Percentiles rank a stretch among this genome's conserved stretches.
phyloP scores from a whole-genome alignment of 2,329 filamentous ascomycete species.

The Penicillium sp. region DNA sequence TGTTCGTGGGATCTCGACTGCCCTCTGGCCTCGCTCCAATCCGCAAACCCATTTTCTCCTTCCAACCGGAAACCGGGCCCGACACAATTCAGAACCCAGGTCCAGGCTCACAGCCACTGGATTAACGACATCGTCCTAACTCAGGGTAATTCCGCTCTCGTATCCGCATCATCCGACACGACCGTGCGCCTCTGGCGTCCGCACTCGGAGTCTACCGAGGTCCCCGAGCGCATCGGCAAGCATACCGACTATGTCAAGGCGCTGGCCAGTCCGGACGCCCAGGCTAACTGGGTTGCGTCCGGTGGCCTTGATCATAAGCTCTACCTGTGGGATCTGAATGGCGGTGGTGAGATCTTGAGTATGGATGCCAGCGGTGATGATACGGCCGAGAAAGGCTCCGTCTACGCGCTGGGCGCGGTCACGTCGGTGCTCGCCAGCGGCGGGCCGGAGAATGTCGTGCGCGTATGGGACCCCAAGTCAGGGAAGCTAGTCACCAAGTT shows the following conservation, averaged over 20 bases:
- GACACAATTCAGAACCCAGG: slow-evolving; percentile 60
- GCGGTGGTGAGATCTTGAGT: slow-evolving; percentile 78
- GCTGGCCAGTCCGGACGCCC: slow-evolving; percentile 70
- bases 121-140: slow-evolving; percentile 88
- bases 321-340: slow-evolving; percentile 88
- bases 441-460: slow-evolving; percentile 87
- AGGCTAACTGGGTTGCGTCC: slow-evolving; percentile 84
- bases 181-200: slow-evolving; percentile 93
- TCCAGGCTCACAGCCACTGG: slow-evolving; percentile 90
- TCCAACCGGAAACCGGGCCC: slow-evolving; percentile 33
- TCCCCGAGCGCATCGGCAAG: slow-evolving; percentile 78
- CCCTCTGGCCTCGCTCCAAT: slow-evolving; percentile 34
- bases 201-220: slow-evolving; percentile 58
- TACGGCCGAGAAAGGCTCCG: slow-evolving; percentile 81
- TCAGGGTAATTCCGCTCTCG: slow-evolving; percentile 72
- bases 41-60: slow-evolving; percentile 22
- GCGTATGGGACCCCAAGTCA: slow-evolving; percentile 85
- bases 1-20: slow-evolving; percentile 82
- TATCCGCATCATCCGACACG: slow-evolving; percentile 90
- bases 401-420: slow-evolving; percentile 83
- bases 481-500: slow-evolving; percentile 94
- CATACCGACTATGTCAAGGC: slow-evolving; percentile 97
- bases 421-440: slow-evolving; percentile 83
- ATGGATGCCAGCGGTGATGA: slow-evolving; percentile 78
- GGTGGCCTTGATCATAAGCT: slow-evolving; percentile 92